phyloP scores from a whole-genome alignment of 306 rosid species.

The apple (Malus domestica) region DNA sequence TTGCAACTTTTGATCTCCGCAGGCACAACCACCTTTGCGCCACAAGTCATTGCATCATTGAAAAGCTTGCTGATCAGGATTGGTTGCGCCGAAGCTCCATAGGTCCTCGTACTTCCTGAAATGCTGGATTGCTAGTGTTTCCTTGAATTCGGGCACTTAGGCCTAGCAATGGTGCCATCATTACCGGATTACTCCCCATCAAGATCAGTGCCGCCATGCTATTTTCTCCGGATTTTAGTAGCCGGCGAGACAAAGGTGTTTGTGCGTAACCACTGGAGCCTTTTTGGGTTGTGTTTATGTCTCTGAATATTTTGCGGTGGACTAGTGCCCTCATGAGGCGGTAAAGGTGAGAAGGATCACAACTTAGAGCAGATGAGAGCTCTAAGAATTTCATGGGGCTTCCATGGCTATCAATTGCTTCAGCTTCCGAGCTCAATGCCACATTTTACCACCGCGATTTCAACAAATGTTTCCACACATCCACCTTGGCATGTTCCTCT shows the following conservation, averaged over 20 bases:
- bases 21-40: slow-evolving; percentile 25
- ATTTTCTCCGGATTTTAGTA: slow-evolving; percentile 4
- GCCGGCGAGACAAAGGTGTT: slow-evolving; percentile 25
- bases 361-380: slow-evolving; percentile 32
- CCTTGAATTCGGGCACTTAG: slow-evolving; percentile 15
- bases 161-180: slow-evolving; percentile 30
- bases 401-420: slow-evolving; percentile 44
- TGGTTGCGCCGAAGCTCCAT: slow-evolving; percentile 31
- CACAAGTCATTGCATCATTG: slow-evolving; percentile 67
- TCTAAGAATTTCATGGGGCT: slow-evolving; percentile 40
- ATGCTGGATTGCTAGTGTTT: slow-evolving; percentile 9
- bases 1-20: slow-evolving; percentile 26
- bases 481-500: slow-evolving; percentile 26
- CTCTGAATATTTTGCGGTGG: slow-evolving; percentile 35
- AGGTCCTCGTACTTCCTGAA: slow-evolving; percentile 36
- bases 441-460: slow-evolving; percentile 34
- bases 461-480: slow-evolving; percentile 38
- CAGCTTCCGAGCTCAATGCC: slow-evolving; percentile 56
- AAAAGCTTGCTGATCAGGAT: slow-evolving; percentile 28
- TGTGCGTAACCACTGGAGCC: slow-evolving; percentile 1
- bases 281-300: background rate
- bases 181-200: slow-evolving; percentile 17
- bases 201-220: slow-evolving; percentile 18
- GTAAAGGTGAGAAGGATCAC: slow-evolving; percentile 21
- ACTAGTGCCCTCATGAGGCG: slow-evolving; percentile 50